These are phyloP conservation scores for Neurospora sp. DNA, from an alignment of 495 filamentous ascomycete species.

Conservation along the genomic window DNA sequence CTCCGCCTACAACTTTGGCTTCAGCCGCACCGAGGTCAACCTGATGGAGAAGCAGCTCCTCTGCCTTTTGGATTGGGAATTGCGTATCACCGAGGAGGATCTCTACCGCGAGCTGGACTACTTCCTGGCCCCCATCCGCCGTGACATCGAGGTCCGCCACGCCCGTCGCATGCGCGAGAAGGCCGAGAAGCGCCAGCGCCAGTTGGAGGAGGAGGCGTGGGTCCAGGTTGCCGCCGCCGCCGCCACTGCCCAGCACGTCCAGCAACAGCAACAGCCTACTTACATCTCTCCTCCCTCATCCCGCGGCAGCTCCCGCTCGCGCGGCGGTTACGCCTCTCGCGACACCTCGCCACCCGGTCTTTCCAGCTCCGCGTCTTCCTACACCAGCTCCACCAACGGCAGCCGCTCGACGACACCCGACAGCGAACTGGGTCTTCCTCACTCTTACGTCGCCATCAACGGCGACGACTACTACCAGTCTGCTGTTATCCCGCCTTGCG, in stretches of 20 bases:
- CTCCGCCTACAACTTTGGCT: conserved; percentile 73
- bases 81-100: conserved; percentile 73
- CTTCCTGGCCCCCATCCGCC: conserved; percentile 77
- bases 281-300: conserved; percentile 31
- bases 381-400: conserved; percentile 30
- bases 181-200: conserved; percentile 32
- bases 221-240: conserved; percentile 12
- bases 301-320: conserved; percentile 28
- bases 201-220: conserved; percentile 17
- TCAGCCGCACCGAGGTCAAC: conserved; percentile 90
- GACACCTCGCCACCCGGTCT: conserved; percentile 32
- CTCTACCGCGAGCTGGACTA: conserved; percentile 78
- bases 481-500: conserved; percentile 14
- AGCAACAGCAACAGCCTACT: neutral
- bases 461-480: conserved; percentile 28
- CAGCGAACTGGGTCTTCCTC: conserved; percentile 21
- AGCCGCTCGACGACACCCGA: conserved; percentile 37
- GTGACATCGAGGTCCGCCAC: conserved; percentile 29
- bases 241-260: conserved; percentile 3
- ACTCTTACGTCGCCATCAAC: conserved; percentile 24
- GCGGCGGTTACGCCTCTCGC: conserved; percentile 16
- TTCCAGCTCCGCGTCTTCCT: conserved; percentile 31
- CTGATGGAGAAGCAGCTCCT: conserved; percentile 97
- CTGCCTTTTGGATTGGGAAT: conserved; percentile 87
- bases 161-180: conserved; percentile 30